These are phyloP conservation scores for Xylaria multiplex DNA, from an alignment of 2,329 filamentous ascomycete species.

Conservation along the genomic window DNA sequence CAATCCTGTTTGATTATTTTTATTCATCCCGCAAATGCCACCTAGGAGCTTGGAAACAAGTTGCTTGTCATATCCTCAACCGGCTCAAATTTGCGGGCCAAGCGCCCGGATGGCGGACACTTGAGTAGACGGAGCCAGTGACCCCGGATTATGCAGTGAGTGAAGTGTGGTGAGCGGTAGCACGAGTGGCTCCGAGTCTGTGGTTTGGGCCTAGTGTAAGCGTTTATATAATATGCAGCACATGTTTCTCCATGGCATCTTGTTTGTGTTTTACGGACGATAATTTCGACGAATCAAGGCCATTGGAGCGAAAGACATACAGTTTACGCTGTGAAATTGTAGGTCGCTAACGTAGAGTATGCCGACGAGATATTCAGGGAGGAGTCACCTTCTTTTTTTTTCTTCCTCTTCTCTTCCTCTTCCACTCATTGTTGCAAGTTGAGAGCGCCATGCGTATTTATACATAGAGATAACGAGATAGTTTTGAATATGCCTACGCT, in stretches of 20 bases:
- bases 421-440: too few relatives aligned
- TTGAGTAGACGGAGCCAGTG: not conserved
- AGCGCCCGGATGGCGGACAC: not conserved
- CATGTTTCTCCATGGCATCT: too few relatives aligned
- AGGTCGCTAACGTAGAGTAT: not conserved
- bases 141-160: not conserved
- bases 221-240: not conserved
- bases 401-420: too few relatives aligned
- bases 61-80: not conserved
- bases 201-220: not conserved
- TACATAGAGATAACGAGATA: too few relatives aligned
- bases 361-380: too few relatives aligned
- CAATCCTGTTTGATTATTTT: not conserved
- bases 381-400: too few relatives aligned
- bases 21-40: not conserved
- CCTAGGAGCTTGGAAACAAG: not conserved
- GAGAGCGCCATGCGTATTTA: too few relatives aligned
- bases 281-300: too few relatives aligned
- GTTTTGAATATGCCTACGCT: too few relatives aligned
- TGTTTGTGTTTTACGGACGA: too few relatives aligned
- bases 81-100: not conserved
- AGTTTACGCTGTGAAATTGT: too few relatives aligned
- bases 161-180: not conserved
- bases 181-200: not conserved
- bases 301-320: too few relatives aligned